Evolutionary conservation across 345 rosid species (phyloP), one percentile per base, ranked within the genome.

Genomic region (Salix caprea): DNA sequence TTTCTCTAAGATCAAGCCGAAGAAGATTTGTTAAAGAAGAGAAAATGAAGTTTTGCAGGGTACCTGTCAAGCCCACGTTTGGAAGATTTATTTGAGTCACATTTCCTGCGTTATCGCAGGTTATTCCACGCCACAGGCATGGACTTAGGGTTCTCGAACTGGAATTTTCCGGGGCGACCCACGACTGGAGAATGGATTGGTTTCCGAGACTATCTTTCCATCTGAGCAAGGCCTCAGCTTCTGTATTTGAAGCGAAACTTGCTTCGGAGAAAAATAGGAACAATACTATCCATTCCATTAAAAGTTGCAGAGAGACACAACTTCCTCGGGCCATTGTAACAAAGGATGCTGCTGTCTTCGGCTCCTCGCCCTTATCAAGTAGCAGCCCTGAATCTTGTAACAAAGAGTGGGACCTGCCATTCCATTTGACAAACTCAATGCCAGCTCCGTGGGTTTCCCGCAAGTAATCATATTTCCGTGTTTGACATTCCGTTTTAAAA

Each of bases 21-120:
- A 72, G 69, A 6, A 82, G 80, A 44, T 78, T 72, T 7, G 80
- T 77, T 44, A 82, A 79, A 23, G 80, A 75, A 68, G 75, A 67
- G 72, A 82, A 78, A 72, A 64, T 71, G 1, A 82, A 68, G 64
- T 24, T 1, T n/a, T 78, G 67, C 19, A 82, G 81, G 23, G 79
- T 75, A 72, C 85, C 82, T 71, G 24, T 61, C 36, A 82, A n/a
- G 58, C 73, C 76, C 14, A 60, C 34, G 67, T 65, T 32, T 1
- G 80, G 48, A 48, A 78, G 74, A 64, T 42, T 82, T 54, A 82
- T 70, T 71, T 75, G 71, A 8, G 44, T 67, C 10, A 78, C 72
- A 60, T 62, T 75, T 16, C 77, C 73, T 16, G 78, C 42, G n/a
- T 48, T 23, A 16, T 65, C 40, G 14, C 80, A 78, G 5, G 28